A percentile compares a stretch with the other conserved stretches of the same genome.
phyloP scores from a whole-genome alignment of 108 stramenopile genomes.

The Skeletonema grethae region DNA sequence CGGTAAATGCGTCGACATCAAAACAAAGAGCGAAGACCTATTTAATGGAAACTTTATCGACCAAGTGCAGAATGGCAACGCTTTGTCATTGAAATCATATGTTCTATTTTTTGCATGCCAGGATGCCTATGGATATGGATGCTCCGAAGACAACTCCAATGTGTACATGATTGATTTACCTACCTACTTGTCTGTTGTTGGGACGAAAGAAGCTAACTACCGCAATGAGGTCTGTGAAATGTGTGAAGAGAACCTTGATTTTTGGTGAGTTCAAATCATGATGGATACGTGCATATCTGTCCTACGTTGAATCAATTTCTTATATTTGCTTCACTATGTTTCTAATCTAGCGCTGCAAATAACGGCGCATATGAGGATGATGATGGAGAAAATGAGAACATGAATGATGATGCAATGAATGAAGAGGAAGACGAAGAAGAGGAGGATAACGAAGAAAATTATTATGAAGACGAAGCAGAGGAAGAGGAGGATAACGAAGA shows the following conservation, averaged over 20 bases:
- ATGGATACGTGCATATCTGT: too few relatives aligned
- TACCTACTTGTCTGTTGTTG: slow-evolving; percentile 41
- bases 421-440: neutral
- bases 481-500: neutral
- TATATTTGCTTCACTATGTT: neutral
- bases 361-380: neutral
- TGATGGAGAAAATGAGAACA: neutral
- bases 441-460: neutral
- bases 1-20: slow-evolving; percentile 26
- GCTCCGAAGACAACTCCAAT: slow-evolving; percentile 34
- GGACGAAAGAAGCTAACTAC: slow-evolving; percentile 37
- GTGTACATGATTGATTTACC: slow-evolving; percentile 48
- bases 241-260: slow-evolving; percentile 25
- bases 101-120: slow-evolving; percentile 45
- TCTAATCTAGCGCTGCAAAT: neutral
- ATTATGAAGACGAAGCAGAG: neutral
- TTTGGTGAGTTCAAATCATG: slow-evolving; percentile 3
- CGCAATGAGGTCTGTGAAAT: slow-evolving; percentile 44
- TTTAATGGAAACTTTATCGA: slow-evolving; percentile 28
- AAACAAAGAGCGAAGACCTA: slow-evolving; percentile 32
- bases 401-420: neutral
- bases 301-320: neutral
- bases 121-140: slow-evolving; percentile 15
- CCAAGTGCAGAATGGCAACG: slow-evolving; percentile 33
- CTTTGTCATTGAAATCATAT: slow-evolving; percentile 41